Conservation (phyloP, 495 filamentous ascomycete genomes). For the Bombardia bombarda region DNA sequence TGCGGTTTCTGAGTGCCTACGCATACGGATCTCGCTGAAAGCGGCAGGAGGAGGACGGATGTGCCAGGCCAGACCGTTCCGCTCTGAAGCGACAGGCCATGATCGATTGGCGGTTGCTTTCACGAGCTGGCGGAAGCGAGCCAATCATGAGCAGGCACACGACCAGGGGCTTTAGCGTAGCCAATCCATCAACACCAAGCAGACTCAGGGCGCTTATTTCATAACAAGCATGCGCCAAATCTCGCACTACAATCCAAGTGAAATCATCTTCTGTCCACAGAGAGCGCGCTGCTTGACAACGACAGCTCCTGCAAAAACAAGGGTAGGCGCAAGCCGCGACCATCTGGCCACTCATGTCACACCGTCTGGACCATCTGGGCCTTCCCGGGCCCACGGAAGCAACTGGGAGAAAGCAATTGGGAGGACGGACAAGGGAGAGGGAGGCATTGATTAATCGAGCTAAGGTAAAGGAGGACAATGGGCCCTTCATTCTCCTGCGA, state of each 20-base stretch:
- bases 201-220: slow-evolving; percentile 27
- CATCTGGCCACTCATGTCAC: slow-evolving; percentile 10
- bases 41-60: no score
- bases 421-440: no score
- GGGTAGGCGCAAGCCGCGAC: slow-evolving; percentile 7
- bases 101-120: slow-evolving; percentile 19
- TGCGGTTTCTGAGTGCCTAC: no score
- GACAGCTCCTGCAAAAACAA: slow-evolving; percentile 5
- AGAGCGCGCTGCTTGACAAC: slow-evolving; percentile 16
- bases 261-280: slow-evolving; percentile 13
- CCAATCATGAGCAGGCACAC: slow-evolving; percentile 16
- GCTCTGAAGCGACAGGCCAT: no score
- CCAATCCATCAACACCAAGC: slow-evolving; percentile 18
- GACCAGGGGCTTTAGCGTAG: slow-evolving; percentile 12
- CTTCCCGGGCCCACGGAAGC: no score
- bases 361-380: background rate
- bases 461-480: background rate
- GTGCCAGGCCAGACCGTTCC: no score
- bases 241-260: slow-evolving; percentile 8
- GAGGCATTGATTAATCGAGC: no score
- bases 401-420: no score
- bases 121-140: slow-evolving; percentile 14
- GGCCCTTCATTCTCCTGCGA: background rate
- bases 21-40: no score
- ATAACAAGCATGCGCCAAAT: slow-evolving; percentile 17